Conservation (phyloP, 495 filamentous ascomycete species). For the Hyaloscypha bicolor region DNA sequence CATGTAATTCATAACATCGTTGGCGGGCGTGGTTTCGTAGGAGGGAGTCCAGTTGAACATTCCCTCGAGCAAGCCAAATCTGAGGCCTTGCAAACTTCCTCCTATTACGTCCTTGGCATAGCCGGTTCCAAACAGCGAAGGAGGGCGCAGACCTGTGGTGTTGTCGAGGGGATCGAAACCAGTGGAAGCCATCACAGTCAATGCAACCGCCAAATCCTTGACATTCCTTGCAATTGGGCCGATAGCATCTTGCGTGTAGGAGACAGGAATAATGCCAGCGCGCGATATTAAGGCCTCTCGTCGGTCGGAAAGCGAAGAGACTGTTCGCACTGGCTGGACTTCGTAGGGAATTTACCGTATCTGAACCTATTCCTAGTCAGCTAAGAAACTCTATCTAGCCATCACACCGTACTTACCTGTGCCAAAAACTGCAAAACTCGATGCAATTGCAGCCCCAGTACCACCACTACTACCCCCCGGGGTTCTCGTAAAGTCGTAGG, state of each 20-base stretch:
- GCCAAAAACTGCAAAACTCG: constrained; percentile 57
- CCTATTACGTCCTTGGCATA: constrained; percentile 41
- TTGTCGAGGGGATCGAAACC: constrained; percentile 49
- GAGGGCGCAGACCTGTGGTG: constrained; percentile 42
- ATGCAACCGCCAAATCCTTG: constrained; percentile 53
- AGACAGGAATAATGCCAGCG: constrained; percentile 60
- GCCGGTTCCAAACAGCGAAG: constrained; percentile 39
- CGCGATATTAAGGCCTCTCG: constrained; percentile 55
- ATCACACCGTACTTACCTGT: constrained; percentile 8
- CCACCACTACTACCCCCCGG: constrained; percentile 68
- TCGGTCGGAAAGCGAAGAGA: constrained; percentile 63
- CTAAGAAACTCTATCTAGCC: background rate
- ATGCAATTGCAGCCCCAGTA: constrained; percentile 60
- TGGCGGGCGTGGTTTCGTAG: constrained; percentile 56
- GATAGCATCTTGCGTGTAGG: constrained; percentile 61
- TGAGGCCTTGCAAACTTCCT: constrained; percentile 40
- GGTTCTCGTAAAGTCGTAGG: constrained; percentile 62
- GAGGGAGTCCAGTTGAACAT: constrained; percentile 42
- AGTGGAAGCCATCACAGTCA: constrained; percentile 58
- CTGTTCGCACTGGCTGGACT: constrained; percentile 65
- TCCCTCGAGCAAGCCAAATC: constrained; percentile 50
- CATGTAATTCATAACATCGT: constrained; percentile 44
- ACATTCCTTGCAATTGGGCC: constrained; percentile 61
- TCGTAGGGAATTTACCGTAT: constrained; percentile 65
- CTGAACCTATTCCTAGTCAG: constrained; percentile 51